Conservation (phyloP, 225 moss, liverwort and hornwort species). For the Thuidium tamariscinum region DNA sequence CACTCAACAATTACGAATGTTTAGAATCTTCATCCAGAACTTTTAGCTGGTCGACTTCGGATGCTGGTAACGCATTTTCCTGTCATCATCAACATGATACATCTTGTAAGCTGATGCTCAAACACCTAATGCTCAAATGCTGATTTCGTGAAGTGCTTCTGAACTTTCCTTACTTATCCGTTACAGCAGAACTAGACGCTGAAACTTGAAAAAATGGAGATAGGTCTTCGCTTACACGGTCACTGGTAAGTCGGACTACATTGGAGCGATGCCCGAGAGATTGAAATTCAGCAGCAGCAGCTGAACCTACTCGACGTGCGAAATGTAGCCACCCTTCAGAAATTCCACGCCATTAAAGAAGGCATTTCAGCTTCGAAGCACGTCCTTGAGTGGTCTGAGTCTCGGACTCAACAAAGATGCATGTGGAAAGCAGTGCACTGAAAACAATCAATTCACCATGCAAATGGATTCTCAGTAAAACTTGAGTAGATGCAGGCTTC, state of each 20-base stretch:
- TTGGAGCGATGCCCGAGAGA: conserved; percentile 17
- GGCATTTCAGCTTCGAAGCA: background rate
- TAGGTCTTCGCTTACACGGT: conserved; percentile 14
- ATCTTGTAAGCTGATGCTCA: background rate
- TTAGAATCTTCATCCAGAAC: background rate
- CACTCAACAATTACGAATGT: background rate
- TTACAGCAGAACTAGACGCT: background rate
- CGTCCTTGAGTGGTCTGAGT: background rate
- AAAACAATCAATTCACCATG: background rate
- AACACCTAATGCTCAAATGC: too few relatives aligned
- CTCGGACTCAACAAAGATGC: background rate
- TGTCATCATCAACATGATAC: background rate
- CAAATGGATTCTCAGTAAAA: background rate
- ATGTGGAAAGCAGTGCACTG: background rate
- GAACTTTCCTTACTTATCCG: background rate
- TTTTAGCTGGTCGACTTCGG: background rate
- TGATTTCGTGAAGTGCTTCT: background rate
- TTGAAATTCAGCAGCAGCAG: conserved; percentile 22
- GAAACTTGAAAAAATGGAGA: background rate
- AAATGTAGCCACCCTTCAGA: background rate
- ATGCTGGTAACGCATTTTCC: background rate
- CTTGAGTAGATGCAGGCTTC: background rate
- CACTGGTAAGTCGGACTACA: background rate
- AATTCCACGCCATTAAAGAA: background rate
- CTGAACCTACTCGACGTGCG: conserved; percentile 17